phyloP scores from a whole-genome alignment of 2,329 filamentous ascomycete genomes.

The Ascochyta lentis region DNA sequence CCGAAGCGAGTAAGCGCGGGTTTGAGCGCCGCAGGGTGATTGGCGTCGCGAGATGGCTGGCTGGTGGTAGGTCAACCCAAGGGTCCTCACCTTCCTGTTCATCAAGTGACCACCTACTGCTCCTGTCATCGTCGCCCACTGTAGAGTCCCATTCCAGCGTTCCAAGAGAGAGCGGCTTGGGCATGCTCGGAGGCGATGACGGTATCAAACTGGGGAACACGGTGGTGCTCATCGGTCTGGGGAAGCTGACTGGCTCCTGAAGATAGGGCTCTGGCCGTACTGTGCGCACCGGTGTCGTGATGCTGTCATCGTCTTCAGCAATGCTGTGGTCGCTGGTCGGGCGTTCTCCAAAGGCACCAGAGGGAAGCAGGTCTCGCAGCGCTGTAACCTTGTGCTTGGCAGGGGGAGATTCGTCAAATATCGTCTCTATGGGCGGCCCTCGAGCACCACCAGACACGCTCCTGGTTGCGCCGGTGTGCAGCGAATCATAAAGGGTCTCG shows the following conservation, averaged over 20 bases:
- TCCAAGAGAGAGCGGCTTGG: slow-evolving; percentile 50
- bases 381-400: slow-evolving; percentile 53
- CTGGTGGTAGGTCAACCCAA: slow-evolving; percentile 49
- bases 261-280: slow-evolving; percentile 47
- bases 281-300: slow-evolving; percentile 56
- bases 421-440: slow-evolving; percentile 75
- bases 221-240: slow-evolving; percentile 39
- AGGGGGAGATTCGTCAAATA: slow-evolving; percentile 78
- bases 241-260: slow-evolving; percentile 45
- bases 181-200: slow-evolving; percentile 55
- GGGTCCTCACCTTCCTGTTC: slow-evolving; percentile 47
- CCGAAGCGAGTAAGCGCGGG: slow-evolving; percentile 37
- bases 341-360: slow-evolving; percentile 52
- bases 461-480: slow-evolving; percentile 73
- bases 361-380: slow-evolving; percentile 57
- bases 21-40: slow-evolving; percentile 43
- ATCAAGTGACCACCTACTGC: slow-evolving; percentile 52
- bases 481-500: slow-evolving; percentile 78
- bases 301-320: slow-evolving; percentile 59
- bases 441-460: slow-evolving; percentile 68
- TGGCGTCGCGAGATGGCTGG: slow-evolving; percentile 40
- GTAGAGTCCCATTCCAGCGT: slow-evolving; percentile 50
- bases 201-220: slow-evolving; percentile 50
- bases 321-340: slow-evolving; percentile 52
- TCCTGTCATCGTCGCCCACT: slow-evolving; percentile 48